Evolutionary conservation across 2,329 filamentous ascomycete species (phyloP), one percentile per base, ranked within the genome.

Genomic region (Cordyceps cicadae): DNA sequence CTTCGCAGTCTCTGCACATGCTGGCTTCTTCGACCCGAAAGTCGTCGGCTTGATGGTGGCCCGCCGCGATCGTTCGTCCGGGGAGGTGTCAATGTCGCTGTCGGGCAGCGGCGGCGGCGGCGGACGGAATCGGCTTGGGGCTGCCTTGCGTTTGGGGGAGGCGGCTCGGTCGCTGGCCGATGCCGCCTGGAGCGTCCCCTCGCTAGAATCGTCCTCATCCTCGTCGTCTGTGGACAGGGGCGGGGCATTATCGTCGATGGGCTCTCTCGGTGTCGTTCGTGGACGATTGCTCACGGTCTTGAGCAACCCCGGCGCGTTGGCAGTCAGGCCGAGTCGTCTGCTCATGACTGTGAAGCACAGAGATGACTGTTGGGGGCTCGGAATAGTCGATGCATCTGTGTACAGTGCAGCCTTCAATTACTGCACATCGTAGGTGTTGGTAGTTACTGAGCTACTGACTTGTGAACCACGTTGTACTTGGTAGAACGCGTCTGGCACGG

Each of bases 1-100:
- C 17, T 37, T 29, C 21, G 24, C 6, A 19, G 46, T n/a, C 2
- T 29, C 24, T 5, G 14, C 4, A 11, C 32, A 24, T 29, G 43
- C 26, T 21, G 9, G 48, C 39, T n/a, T 60, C 29, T 21, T 51
- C 37, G 2, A 49, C 26, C 32, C 12, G 29, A 77, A 78, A 14
- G 37, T 61, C n/a, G 72, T 75, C 9, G 63, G 64, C 43, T 64
- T 68, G 29, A 79, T 77, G 56, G 69, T 63, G 17, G 66, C 72
- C 5, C 65, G 63, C n/a, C 62, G 61, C 37, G 60, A 63, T 29
- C 60, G 60, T 24, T 72, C 67, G 37, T 71, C 67, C 24, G 66
- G 68, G 2, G 70, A 72, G 54, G 67, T 66, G 29, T 66, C 64
- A 11, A 63, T 67, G 53, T 61, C 60, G 9, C 59, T 51, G 12